Percentiles rank a stretch among this genome's conserved stretches.
Conservation (phyloP, 148 eudicot genomes). For the Vaccinium corymbosum region DNA sequence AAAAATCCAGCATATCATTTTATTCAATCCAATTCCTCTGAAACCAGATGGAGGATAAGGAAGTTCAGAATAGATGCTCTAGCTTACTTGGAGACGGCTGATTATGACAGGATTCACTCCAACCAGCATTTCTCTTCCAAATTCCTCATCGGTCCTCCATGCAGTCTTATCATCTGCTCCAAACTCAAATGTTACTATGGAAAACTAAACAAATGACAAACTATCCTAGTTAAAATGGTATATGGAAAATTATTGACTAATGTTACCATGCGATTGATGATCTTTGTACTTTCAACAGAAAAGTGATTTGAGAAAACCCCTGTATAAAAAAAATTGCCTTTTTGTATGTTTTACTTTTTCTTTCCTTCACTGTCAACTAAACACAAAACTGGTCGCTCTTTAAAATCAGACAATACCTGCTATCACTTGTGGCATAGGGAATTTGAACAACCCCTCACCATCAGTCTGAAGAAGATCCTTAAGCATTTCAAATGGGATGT, state of each 20-base stretch:
- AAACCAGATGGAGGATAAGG: background rate
- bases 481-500: conserved; percentile 51
- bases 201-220: background rate
- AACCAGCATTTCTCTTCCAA: conserved; percentile 76
- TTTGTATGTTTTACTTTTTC: too few species aligned
- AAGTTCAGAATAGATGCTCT: background rate
- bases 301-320: too few species aligned
- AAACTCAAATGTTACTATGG: background rate
- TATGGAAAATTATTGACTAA: too few species aligned
- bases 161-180: conserved; percentile 54
- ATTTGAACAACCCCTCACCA: conserved; percentile 47
- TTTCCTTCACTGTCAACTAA: background rate
- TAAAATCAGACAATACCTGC: conserved; percentile 35
- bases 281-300: too few species aligned
- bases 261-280: too few species aligned
- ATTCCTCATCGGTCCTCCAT: conserved; percentile 79
- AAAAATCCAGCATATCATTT: too few species aligned
- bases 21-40: background rate
- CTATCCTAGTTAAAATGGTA: too few species aligned
- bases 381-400: background rate
- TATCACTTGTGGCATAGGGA: conserved; percentile 74
- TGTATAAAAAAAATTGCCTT: too few species aligned
- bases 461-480: conserved; percentile 48
- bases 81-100: conserved; percentile 48
- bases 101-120: conserved; percentile 62